phyloP scores from a whole-genome alignment of 768 basidiomycete species.

The Serendipita vermifera region DNA sequence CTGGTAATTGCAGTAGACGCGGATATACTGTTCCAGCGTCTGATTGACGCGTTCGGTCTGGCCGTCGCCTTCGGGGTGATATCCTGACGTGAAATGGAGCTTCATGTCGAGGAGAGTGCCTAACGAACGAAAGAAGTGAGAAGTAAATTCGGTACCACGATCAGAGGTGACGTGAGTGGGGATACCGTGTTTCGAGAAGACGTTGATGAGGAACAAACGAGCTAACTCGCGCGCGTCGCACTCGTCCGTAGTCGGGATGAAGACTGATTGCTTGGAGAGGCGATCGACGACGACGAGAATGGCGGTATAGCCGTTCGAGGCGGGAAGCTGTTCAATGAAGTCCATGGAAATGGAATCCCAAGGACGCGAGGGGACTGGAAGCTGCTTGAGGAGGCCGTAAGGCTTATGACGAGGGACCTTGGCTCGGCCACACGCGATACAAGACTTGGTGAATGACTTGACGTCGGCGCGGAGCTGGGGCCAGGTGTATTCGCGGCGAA shows the following conservation, averaged over 20 bases:
- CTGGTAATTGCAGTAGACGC: constrained; percentile 20
- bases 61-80: constrained; percentile 13
- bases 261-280: constrained; percentile 31
- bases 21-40: constrained; percentile 23
- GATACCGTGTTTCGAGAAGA: constrained; percentile 20
- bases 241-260: constrained; percentile 27
- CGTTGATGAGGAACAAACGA: constrained; percentile 28
- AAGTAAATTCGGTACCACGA: constrained; percentile 12
- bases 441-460: constrained; percentile 25
- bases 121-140: constrained; percentile 13
- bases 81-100: constrained; percentile 10
- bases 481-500: constrained; percentile 32
- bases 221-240: constrained; percentile 25
- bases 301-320: constrained; percentile 25
- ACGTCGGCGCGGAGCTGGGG: constrained; percentile 22
- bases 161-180: constrained; percentile 13
- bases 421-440: constrained; percentile 25
- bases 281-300: constrained; percentile 31
- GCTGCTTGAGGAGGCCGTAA: constrained; percentile 24
- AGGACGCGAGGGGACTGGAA: constrained; percentile 20
- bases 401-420: constrained; percentile 27
- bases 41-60: constrained; percentile 22
- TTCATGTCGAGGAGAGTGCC: constrained; percentile 8
- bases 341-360: constrained; percentile 30
- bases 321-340: constrained; percentile 27